These are phyloP conservation scores for Microascus cirrosus DNA, from an alignment of 2,329 filamentous ascomycete species.

Conservation along the genomic window DNA sequence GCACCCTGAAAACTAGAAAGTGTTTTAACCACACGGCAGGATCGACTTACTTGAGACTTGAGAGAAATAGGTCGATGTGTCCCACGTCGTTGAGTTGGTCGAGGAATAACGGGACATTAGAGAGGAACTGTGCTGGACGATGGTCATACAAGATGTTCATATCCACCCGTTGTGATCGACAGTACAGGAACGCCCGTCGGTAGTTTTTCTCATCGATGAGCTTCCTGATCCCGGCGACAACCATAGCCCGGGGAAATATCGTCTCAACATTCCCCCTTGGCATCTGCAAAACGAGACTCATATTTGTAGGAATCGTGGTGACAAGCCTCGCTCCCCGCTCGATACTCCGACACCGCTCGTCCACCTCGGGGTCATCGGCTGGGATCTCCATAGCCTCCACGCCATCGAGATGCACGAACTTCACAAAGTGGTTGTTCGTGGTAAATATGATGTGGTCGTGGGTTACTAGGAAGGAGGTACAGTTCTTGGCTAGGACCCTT, in stretches of 20 bases:
- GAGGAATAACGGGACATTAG: slow-evolving; percentile 64
- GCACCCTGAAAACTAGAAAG: not conserved
- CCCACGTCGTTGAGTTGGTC: slow-evolving; percentile 73
- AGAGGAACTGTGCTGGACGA: slow-evolving; percentile 74
- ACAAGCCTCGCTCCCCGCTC: slow-evolving; percentile 82
- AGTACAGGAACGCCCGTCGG: slow-evolving; percentile 71
- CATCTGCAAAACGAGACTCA: slow-evolving; percentile 85
- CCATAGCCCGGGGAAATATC: slow-evolving; percentile 84
- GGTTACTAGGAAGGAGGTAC: slow-evolving; percentile 82
- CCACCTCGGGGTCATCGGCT: slow-evolving; percentile 76
- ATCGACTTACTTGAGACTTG: slow-evolving; percentile 59
- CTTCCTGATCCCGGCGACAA: slow-evolving; percentile 77
- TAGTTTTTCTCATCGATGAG: slow-evolving; percentile 76
- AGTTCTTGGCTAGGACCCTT: slow-evolving; percentile 66
- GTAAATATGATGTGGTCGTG: slow-evolving; percentile 80
- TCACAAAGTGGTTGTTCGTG: slow-evolving; percentile 83
- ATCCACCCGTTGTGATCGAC: slow-evolving; percentile 86
- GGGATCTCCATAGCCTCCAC: slow-evolving; percentile 71
- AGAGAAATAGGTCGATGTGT: slow-evolving; percentile 84
- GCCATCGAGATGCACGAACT: slow-evolving; percentile 74
- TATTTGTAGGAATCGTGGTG: slow-evolving; percentile 78
- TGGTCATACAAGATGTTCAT: slow-evolving; percentile 98
- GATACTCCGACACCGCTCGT: slow-evolving; percentile 84
- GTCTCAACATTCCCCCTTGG: slow-evolving; percentile 92
- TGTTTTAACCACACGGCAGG: not conserved